Base-by-base conservation (phyloP, 768 basidiomycete species). In the Pulveroboletus sp. region DNA sequence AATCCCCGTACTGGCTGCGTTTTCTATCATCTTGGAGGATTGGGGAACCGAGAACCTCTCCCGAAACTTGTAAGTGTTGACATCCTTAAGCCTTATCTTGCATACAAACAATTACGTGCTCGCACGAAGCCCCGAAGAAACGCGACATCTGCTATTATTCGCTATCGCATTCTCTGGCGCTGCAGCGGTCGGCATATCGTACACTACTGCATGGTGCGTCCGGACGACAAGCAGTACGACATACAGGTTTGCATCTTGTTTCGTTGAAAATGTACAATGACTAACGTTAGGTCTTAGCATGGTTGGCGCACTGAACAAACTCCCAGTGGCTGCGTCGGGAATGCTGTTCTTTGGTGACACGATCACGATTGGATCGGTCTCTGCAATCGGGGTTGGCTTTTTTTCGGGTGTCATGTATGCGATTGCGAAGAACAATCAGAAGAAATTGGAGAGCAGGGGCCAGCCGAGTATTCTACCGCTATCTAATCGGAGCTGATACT, bases 191-290 rank as follows among this genome's bases (percentile, higher is more conserved):
- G 92, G 92, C 39, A 99, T 99, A 61, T 97, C 93, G 12, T 99
- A 93, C 66, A 93, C 93, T 8, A 99, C 96, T 8, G 95, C 96
- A 10, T 99, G 96, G 96, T 98, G 96, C 65, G 82, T 99, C 27
- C 85, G 96, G 41, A 86, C 86, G 19, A 97, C 95, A 24, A 91
- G 89, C 56, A 97, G 94, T 54, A 98, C 96, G 38, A 99, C 96
- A n/a, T 99, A 97, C 72, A 94, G 91, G 86, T 88, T 51, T 42
- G 77, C 58, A 20, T 36, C 20, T 45, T 13, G 36, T 16, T 34
- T 16, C 34, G 6, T 26, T 34, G 23, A 40, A 24, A 27, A 31
- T 17, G 37, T 43, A 24, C 23, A 17, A 35, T 29, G 30, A 47
- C 54, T 57, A 19, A 68, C 3, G 35, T 5, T 46, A 32, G 34